A percentile compares a stretch with the other conserved stretches of the same genome.
Evolutionary conservation across 176 grass and related monocot species (phyloP).

Genomic region (Tillandsia fasciculata): DNA sequence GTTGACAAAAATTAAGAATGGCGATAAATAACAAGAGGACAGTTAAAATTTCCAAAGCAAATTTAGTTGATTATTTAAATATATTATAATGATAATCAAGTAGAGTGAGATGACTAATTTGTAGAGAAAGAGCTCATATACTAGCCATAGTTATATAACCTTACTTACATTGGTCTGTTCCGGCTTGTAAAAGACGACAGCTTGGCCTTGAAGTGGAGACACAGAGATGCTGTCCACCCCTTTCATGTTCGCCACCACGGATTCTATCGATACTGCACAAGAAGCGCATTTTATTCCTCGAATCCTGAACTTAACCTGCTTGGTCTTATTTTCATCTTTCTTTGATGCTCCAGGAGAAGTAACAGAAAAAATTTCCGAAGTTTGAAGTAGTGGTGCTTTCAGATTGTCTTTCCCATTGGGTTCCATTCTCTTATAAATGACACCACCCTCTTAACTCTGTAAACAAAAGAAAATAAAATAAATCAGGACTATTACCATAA

Average conservation of each 20-base stretch:
- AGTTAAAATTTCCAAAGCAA: not conserved
- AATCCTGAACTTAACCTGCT: constrained; percentile 53
- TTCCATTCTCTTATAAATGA: constrained; percentile 7
- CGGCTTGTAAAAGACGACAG: constrained; percentile 48
- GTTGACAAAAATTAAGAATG: too few species aligned
- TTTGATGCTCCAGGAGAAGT: constrained; percentile 16
- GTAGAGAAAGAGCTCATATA: not conserved
- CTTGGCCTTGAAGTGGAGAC: constrained; percentile 55
- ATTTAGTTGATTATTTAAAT: not conserved
- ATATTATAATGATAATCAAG: not conserved
- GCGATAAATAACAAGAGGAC: not conserved
- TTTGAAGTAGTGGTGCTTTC: constrained; percentile 48
- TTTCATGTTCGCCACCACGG: constrained; percentile 48
- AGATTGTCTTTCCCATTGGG: constrained; percentile 35
- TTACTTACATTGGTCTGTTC: constrained; percentile 63
- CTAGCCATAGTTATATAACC: not conserved
- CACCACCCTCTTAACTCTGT: not conserved
- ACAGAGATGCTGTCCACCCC: constrained; percentile 83
- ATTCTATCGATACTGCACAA: constrained; percentile 62
- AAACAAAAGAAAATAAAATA: too few species aligned
- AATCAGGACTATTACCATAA: too few species aligned
- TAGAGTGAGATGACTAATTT: not conserved
- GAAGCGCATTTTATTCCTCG: constrained; percentile 72
- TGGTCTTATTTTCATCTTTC: constrained; percentile 28
- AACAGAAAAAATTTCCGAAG: not conserved